Evolutionary conservation across 1,139 yeast species (phyloP), one percentile per base, ranked within the genome.

Genomic region (Diutina catenulata): DNA sequence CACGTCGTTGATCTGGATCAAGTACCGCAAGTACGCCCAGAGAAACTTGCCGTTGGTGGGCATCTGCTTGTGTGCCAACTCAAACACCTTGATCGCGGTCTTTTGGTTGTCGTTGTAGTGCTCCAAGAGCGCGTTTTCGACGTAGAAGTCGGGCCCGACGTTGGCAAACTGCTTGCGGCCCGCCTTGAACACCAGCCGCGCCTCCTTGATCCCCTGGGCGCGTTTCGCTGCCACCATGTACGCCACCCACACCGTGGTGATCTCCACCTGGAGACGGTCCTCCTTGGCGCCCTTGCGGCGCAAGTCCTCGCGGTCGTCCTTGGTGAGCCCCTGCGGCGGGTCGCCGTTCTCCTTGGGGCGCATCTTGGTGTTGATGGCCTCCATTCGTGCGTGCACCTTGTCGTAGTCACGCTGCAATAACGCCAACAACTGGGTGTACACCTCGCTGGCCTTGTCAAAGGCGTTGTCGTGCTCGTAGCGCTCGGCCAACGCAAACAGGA

Each of bases 61-160:
- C 51, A 72, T 80, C 42, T 71, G 58, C 52, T 76, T 81, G 60
- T 81, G 60, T 2, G 94, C 97, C 37, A 86, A 59, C 46, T 83
- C 94, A 55, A 86, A 80, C 28, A 88, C 79, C 51, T 80, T 80
- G 39, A 73, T 64, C 0, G 96, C 91, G 31, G 82, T 76, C 39
- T 76, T 79, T 38, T 70, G 64, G 45, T 80, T 69, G 41, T 70
- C 71, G 33, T 80, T 72, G 49, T 77, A 78, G 49, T 75, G 78
- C 53, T 91, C 98, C 64, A 88, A 68, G 52, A 76, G 66, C 0
- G 96, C 94, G 48, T 84, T 80, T 39, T 84, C 93, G 21, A 80
- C 78, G 55, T 72, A 91, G 24, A 91, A 70, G 46, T 83, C 86
- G 60, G 76, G 76, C 0, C 94, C 80, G 36, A 82, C 59, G 9